A percentile compares a stretch with the other conserved stretches of the same genome.
These are phyloP conservation scores for Sporisorium graminicola DNA, from an alignment of 1,284 basidiomycete species.

Conservation along the genomic window DNA sequence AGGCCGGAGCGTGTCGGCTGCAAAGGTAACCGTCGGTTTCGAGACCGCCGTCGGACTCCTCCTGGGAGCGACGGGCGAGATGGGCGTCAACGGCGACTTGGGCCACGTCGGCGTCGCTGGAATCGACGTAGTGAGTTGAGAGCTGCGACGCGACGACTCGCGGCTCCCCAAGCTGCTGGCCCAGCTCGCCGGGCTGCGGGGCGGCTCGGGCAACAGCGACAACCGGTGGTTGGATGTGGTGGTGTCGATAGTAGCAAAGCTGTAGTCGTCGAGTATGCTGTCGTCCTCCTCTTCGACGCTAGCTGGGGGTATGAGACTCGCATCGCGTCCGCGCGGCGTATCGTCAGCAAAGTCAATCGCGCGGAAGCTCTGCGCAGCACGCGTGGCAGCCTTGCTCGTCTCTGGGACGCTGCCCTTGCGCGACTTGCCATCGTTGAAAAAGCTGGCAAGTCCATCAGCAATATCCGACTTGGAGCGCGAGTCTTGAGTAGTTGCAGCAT, in stretches of 20 bases:
- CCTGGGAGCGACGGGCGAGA: conserved; percentile 17
- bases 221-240: conserved; percentile 29
- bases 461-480: conserved; percentile 43
- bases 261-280: conserved; percentile 39
- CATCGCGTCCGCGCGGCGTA: conserved; percentile 43
- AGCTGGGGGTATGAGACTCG: conserved; percentile 8
- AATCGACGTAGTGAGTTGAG: conserved; percentile 24
- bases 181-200: conserved; percentile 19
- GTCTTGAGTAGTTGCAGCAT: conserved; percentile 20
- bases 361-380: conserved; percentile 22
- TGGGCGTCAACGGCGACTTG: conserved; percentile 37
- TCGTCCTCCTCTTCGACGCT: conserved; percentile 35
- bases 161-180: conserved; percentile 17
- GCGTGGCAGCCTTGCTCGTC: background rate
- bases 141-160: conserved; percentile 31
- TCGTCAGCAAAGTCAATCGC: conserved; percentile 46
- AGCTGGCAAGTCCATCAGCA: conserved; percentile 20
- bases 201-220: conserved; percentile 31
- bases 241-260: conserved; percentile 32
- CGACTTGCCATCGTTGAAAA: conserved; percentile 31
- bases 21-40: conserved; percentile 29
- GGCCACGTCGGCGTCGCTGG: conserved; percentile 40
- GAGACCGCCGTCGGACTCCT: background rate
- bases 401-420: conserved; percentile 16
- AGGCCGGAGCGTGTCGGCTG: conserved; percentile 17